Evolutionary conservation across 208 protist species (phyloP).

Genomic region (Wallacemonas sp.): DNA sequence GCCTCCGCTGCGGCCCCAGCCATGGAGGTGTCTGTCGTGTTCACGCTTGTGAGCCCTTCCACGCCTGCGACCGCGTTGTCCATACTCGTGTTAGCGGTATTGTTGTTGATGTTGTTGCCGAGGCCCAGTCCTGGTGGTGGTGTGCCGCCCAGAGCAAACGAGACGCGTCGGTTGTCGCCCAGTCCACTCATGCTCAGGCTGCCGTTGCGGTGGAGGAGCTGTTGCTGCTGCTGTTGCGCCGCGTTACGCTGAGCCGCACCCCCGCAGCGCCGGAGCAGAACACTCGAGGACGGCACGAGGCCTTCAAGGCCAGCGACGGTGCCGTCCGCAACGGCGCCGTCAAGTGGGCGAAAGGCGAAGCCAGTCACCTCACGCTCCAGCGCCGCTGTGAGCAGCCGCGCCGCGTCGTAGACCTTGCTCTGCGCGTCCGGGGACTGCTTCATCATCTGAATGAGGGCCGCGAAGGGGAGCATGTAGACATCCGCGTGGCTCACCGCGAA

Average conservation of each 20-base stretch:
- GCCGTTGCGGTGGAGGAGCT: constrained; percentile 3
- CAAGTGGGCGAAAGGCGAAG: constrained; percentile 42
- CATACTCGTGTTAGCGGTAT: not conserved
- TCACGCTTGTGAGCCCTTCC: too few relatives aligned
- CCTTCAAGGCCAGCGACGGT: constrained; percentile 25
- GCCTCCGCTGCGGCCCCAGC: constrained; percentile 13
- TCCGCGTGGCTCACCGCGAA: constrained; percentile 76
- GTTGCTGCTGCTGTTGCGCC: not conserved
- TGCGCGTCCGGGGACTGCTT: constrained; percentile 69
- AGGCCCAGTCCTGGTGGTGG: not conserved
- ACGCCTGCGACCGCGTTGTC: not conserved
- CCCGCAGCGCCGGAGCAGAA: not conserved
- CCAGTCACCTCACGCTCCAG: constrained; percentile 50
- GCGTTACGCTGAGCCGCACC: not conserved
- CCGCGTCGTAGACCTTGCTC: constrained; percentile 43
- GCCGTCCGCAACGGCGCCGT: constrained; percentile 14
- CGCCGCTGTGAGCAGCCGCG: constrained; percentile 41
- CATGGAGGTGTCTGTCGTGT: too few relatives aligned
- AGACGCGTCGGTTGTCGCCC: constrained; percentile 4
- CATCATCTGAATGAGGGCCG: constrained; percentile 79
- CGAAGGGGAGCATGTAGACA: constrained; percentile 76
- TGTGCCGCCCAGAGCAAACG: not conserved
- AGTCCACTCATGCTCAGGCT: constrained; percentile 20
- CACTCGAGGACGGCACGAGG: constrained; percentile 17
- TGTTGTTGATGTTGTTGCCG: not conserved